Conservation (phyloP, 2,329 filamentous ascomycete species). For the Pyrenochaeta sp. region DNA sequence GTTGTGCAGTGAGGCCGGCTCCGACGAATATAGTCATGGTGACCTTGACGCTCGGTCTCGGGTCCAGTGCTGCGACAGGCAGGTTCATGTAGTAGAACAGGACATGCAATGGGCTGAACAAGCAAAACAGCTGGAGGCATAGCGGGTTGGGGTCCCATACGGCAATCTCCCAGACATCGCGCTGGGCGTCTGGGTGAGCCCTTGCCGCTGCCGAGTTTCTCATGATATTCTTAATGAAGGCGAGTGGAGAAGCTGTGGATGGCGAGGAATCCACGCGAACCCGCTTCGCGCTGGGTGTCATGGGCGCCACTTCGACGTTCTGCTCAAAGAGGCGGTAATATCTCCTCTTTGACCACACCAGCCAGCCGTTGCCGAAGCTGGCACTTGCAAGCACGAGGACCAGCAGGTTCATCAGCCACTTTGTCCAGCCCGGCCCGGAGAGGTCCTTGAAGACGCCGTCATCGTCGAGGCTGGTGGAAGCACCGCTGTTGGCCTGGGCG, state of each 20-base stretch:
- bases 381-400: slow-evolving; percentile 73
- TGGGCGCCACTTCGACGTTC: slow-evolving; percentile 75
- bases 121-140: slow-evolving; percentile 80
- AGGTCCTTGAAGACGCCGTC: slow-evolving; percentile 82
- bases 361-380: slow-evolving; percentile 78
- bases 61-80: slow-evolving; percentile 76
- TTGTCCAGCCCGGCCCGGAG: slow-evolving; percentile 67
- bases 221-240: slow-evolving; percentile 73
- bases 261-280: slow-evolving; percentile 89
- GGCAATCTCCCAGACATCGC: slow-evolving; percentile 93
- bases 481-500: slow-evolving; percentile 77
- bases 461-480: slow-evolving; percentile 55
- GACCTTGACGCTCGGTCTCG: slow-evolving; percentile 83
- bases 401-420: slow-evolving; percentile 70
- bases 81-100: slow-evolving; percentile 88
- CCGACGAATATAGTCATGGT: slow-evolving; percentile 83
- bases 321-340: slow-evolving; percentile 92
- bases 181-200: slow-evolving; percentile 79
- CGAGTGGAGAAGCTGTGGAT: slow-evolving; percentile 77
- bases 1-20: slow-evolving; percentile 75
- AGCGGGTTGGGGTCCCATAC: slow-evolving; percentile 94
- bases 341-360: slow-evolving; percentile 81
- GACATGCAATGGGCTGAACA: slow-evolving; percentile 95
- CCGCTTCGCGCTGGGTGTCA: slow-evolving; percentile 85
- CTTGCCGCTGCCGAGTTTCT: slow-evolving; percentile 77